Base-by-base conservation (phyloP, 495 filamentous ascomycete species). In the Talaromyces stipitatus region DNA sequence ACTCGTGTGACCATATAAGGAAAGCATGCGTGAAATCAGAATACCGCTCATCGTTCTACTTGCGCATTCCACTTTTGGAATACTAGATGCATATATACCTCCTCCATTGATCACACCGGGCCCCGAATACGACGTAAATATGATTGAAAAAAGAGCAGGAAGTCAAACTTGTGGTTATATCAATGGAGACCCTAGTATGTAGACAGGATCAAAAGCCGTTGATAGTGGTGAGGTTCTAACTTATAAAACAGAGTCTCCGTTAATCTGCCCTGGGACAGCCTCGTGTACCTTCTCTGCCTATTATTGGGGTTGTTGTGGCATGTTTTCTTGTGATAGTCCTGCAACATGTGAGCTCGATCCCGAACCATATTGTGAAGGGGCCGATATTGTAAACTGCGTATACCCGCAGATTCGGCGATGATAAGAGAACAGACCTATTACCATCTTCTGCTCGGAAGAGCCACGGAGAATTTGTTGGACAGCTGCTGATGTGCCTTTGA, bases 101-200 rank as follows among this genome's bases (percentile, higher is more conserved):
- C 14, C 26, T 32, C 50, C 50, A 9, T 32, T 52, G 14, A 52
- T 52, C 12, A 52, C 50, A 12, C 18, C 50, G 9, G 50, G 24
- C 8, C 50, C 50, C 16, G 23, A 9, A 5, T 18, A 30, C 24
- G 23, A 52, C 10, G 27, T 1, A 8, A 28, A 29, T 52, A 8
- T 22, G 6, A 18, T 52, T 20, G 26, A 28, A n/a, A 32, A 32
- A 52, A 52, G 50, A 52, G 29, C 50, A 11, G 50, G 14, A 29
- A 14, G 30, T 52, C 50, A 52, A 26, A 52, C 48, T 18, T 52
- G 48, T 24, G 48, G 48, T 16, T 52, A 52, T 30, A 9, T 52
- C 4, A 52, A 11, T 14, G 48, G 48, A 18, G 48, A 52, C 29
- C 48, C 48, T 11, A 30, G 48, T 52, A 52, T 16, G 48, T 23